Conservation (phyloP, 2,329 filamentous ascomycete species). For the Nemania sp. region DNA sequence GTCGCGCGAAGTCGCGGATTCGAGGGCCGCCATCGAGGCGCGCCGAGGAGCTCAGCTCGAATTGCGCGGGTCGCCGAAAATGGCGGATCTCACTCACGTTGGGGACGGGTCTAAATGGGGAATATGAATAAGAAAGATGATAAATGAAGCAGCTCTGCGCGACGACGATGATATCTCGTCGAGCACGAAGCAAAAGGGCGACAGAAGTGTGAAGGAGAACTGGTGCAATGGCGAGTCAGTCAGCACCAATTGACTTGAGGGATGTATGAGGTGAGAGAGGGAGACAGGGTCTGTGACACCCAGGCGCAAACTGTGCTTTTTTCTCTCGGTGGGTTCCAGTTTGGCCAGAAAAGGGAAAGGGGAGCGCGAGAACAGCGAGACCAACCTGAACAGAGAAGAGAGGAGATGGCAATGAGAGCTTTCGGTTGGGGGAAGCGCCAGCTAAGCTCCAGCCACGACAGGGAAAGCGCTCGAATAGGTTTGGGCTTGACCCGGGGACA, state of each 20-base stretch:
- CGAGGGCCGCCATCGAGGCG: constrained; percentile 35
- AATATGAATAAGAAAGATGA: constrained; percentile 20
- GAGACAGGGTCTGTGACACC: constrained; percentile 28
- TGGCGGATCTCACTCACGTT: constrained; percentile 39
- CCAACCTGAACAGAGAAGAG: constrained; percentile 13
- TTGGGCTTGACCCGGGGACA: no score
- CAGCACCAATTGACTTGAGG: constrained; percentile 19
- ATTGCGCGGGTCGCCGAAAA: constrained; percentile 33
- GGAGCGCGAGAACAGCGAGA: constrained; percentile 21
- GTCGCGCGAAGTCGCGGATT: constrained; percentile 34
- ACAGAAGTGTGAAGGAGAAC: constrained; percentile 18
- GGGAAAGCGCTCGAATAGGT: constrained; percentile 13
- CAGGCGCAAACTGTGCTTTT: constrained; percentile 32
- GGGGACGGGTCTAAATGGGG: constrained; percentile 24
- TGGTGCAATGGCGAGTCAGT: constrained; percentile 18
- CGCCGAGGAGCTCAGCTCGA: constrained; percentile 27
- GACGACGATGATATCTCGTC: constrained; percentile 13
- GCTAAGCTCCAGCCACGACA: neutral
- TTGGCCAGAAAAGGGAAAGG: constrained; percentile 32
- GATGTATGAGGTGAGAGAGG: constrained; percentile 22
- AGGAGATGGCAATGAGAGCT: constrained; percentile 17
- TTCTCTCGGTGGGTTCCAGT: constrained; percentile 23
- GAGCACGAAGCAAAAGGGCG: constrained; percentile 17
- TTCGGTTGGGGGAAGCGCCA: constrained; percentile 18
- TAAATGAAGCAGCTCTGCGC: constrained; percentile 19